Evolutionary conservation across 148 eudicot genomes (phyloP).

Genomic region (Amaranthus cruentus): DNA sequence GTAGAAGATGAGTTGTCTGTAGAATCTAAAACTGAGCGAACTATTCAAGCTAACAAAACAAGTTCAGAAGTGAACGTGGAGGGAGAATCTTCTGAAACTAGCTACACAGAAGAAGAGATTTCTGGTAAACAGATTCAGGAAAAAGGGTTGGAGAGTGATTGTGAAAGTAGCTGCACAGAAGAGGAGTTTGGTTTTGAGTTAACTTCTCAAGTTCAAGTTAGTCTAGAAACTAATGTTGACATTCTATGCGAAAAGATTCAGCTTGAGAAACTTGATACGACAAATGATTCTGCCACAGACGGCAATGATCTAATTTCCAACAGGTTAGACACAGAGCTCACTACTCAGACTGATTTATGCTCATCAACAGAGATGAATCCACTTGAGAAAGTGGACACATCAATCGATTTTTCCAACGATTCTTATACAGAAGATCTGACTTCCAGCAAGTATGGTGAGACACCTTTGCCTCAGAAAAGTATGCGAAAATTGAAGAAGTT

Average conservation of each 20-base stretch:
- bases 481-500: conserved; percentile 25
- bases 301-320: background rate
- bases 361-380: background rate
- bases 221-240: background rate
- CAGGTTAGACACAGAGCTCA: conserved; percentile 7
- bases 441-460: background rate
- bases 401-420: no score
- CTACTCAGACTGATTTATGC: background rate
- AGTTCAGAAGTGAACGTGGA: background rate
- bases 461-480: conserved; percentile 19
- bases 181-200: conserved; percentile 10
- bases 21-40: background rate
- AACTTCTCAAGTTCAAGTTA: background rate
- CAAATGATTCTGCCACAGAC: background rate
- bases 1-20: background rate
- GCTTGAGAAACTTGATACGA: background rate
- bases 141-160: background rate
- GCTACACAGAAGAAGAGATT: conserved; percentile 1
- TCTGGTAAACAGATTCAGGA: background rate
- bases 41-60: background rate
- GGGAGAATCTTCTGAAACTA: background rate
- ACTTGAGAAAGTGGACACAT: no score
- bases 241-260: background rate
- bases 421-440: no score
- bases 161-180: background rate